Evolutionary conservation across 805 yeast species (phyloP), one percentile per base, ranked within the genome.

Genomic region (Ogataea saltuana): DNA sequence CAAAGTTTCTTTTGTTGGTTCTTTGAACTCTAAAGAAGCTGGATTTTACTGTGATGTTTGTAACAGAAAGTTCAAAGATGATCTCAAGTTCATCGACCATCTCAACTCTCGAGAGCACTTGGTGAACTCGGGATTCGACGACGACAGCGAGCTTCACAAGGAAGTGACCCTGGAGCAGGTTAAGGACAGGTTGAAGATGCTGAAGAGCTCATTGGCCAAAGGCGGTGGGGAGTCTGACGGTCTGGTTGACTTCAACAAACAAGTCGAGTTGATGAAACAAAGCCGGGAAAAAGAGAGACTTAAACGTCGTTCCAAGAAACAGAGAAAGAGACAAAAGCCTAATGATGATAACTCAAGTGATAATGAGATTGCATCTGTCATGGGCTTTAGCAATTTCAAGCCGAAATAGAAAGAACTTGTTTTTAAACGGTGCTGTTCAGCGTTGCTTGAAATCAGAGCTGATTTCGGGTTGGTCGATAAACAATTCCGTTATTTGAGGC

Each of bases 41-140:
- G 97, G 97, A 17, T 91, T 91, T 64, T 76, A 76, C 54, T 93
- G 99, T 64, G 85, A 83, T 9, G 62, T 78, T 1, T 93, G 99
- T 63, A 78, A 83, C 49, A 62, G 87, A 45, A 83, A 91, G 2
- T 91, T 79, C 65, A 81, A 88, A 57, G 97, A 93, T 60, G 84
- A 85, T 44, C 66, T 88, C 52, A 85, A 88, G 48, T 80, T 81
- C 59, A 72, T 88, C 3, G 95, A 90, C 58, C 98, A 93, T 66
- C 68, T 88, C 57, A 88, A 87, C 57, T 80, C 88, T 27, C 81
- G 80, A 26, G 82, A 75, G 47, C 98, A 85, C 63, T 56, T 74
- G 29, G 59, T 65, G 4, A 72, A 69, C 44, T 70, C 74, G 44
- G 74, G 63, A 1, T 54, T 63, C 31, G 44, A 43, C 4, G 41